phyloP scores from a whole-genome alignment of 108 stramenopile genomes.

The Pseudonitzschia multiseries region DNA sequence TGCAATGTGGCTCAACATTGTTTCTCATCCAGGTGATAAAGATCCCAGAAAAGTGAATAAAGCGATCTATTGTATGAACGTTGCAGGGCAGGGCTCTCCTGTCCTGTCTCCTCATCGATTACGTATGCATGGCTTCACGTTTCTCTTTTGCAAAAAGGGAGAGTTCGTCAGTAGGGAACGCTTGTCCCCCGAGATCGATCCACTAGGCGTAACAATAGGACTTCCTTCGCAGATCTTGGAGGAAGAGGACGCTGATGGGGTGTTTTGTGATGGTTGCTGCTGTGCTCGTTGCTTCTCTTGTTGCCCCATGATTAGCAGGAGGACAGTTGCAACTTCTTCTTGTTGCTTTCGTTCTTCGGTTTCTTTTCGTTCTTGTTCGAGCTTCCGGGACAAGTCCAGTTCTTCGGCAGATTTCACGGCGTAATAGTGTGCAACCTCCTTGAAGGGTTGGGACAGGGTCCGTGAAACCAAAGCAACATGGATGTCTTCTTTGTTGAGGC shows the following conservation, averaged over 20 bases:
- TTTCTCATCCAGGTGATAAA: background rate
- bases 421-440: conserved; percentile 17
- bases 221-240: background rate
- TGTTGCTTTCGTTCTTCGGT: conserved; percentile 17
- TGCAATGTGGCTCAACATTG: background rate
- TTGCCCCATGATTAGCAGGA: conserved; percentile 7
- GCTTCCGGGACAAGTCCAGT: conserved; percentile 4
- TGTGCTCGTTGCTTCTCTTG: background rate
- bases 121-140: conserved; percentile 15
- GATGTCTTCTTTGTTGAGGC: conserved; percentile 12
- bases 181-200: conserved; percentile 3
- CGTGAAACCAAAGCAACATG: conserved; percentile 11
- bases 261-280: background rate
- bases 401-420: conserved; percentile 18
- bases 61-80: background rate
- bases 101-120: no score
- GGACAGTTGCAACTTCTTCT: conserved; percentile 16
- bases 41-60: background rate
- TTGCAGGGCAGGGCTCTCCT: no score
- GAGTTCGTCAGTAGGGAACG: background rate
- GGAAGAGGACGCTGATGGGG: background rate
- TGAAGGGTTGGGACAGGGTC: conserved; percentile 15
- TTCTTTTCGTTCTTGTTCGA: conserved; percentile 12
- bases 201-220: conserved; percentile 14
- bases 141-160: background rate